Percentiles rank a stretch among this genome's conserved stretches.
These are phyloP conservation scores for Mycena olivaceomarginata DNA, from an alignment of 768 basidiomycete species.

Conservation along the genomic window DNA sequence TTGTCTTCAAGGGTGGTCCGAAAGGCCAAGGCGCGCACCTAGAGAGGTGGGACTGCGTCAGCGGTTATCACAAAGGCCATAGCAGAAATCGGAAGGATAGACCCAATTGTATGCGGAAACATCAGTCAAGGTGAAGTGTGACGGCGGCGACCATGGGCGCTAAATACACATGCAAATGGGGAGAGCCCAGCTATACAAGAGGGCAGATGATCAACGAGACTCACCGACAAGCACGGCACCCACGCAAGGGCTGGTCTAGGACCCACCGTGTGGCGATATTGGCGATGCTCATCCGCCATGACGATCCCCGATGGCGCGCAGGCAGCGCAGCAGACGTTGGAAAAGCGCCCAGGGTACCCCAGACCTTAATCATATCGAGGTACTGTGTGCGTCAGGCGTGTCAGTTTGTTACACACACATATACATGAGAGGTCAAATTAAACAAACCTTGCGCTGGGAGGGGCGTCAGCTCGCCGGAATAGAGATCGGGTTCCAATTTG, in stretches of 20 bases:
- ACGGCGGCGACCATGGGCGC: neutral
- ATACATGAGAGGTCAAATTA: neutral
- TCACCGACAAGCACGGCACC: slow-evolving; percentile 88
- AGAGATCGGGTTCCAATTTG: slow-evolving; percentile 81
- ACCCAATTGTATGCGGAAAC: neutral
- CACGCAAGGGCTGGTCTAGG: slow-evolving; percentile 86
- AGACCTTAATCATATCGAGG: slow-evolving; percentile 87
- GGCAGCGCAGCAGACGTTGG: slow-evolving; percentile 75
- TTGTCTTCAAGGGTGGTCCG: slow-evolving; percentile 86
- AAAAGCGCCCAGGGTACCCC: slow-evolving; percentile 89
- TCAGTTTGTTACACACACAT: slow-evolving; percentile 12
- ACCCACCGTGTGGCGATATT: slow-evolving; percentile 91
- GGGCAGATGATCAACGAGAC: slow-evolving; percentile 32
- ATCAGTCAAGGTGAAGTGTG: neutral
- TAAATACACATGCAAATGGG: neutral
- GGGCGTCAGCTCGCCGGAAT: slow-evolving; percentile 81
- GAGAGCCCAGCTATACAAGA: neutral
- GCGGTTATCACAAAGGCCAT: neutral
- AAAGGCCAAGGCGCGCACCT: slow-evolving; percentile 86
- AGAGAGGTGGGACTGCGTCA: slow-evolving; percentile 7
- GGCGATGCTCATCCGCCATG: slow-evolving; percentile 81
- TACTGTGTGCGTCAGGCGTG: slow-evolving; percentile 67
- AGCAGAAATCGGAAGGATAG: neutral
- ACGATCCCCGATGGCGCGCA: slow-evolving; percentile 80
- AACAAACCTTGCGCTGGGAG: slow-evolving; percentile 85